Percentiles rank a stretch among this genome's conserved stretches.
phyloP scores from a whole-genome alignment of 148 eudicot species.

The Fagopyrum tataricum region DNA sequence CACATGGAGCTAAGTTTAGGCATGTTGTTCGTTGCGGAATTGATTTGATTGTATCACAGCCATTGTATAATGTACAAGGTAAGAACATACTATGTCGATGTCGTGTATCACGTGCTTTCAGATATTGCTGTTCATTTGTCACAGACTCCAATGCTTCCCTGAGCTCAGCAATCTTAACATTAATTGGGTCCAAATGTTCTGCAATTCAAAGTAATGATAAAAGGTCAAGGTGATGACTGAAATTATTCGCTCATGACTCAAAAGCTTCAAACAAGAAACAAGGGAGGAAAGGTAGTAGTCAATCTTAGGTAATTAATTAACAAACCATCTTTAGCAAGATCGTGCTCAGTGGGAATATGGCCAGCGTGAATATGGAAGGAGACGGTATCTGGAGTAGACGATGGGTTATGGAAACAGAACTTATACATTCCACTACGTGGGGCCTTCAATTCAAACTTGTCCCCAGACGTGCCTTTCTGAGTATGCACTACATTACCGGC shows the following conservation, averaged over 20 bases:
- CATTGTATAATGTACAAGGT: background rate
- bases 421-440: constrained; percentile 86
- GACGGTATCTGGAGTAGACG: constrained; percentile 72
- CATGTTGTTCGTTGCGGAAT: background rate
- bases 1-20: background rate
- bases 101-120: constrained; percentile 83
- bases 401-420: constrained; percentile 83
- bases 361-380: constrained; percentile 91
- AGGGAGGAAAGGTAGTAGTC: background rate
- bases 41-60: background rate
- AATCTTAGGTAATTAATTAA: background rate
- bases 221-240: background rate
- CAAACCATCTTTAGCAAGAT: constrained; percentile 96
- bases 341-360: constrained; percentile 75
- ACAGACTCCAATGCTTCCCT: constrained; percentile 89
- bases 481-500: constrained; percentile 54
- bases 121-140: constrained; percentile 69
- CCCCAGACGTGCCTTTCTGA: constrained; percentile 81
- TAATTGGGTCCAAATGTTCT: constrained; percentile 97
- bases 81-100: constrained; percentile 82
- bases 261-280: background rate
- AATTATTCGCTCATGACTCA: background rate
- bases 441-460: constrained; percentile 81
- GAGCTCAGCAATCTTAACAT: constrained; percentile 87
- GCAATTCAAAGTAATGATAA: constrained; percentile 16